These are phyloP conservation scores for Peronospora farinosa DNA, from an alignment of 352 stramenopile species.

Conservation along the genomic window DNA sequence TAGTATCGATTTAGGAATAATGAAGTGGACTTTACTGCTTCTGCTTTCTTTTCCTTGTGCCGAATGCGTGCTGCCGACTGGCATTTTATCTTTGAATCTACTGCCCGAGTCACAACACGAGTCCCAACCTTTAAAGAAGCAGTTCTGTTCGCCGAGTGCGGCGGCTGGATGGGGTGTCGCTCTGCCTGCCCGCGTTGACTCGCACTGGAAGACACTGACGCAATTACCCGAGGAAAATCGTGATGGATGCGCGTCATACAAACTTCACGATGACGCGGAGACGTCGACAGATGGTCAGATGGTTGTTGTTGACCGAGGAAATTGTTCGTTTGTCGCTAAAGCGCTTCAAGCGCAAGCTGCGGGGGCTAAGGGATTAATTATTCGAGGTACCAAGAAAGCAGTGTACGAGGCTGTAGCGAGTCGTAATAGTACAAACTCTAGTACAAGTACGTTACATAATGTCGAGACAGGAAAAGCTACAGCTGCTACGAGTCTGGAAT, in stretches of 20 bases:
- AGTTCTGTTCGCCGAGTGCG: constrained; percentile 50
- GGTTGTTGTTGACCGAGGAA: constrained; percentile 63
- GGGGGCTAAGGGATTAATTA: constrained; percentile 47
- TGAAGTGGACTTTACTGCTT: constrained; percentile 9
- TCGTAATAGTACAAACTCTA: constrained; percentile 36
- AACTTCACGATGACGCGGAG: neutral
- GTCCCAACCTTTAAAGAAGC: constrained; percentile 33
- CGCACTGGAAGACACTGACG: constrained; percentile 46
- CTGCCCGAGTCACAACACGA: constrained; percentile 13
- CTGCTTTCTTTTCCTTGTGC: constrained; percentile 20
- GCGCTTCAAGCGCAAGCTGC: constrained; percentile 43
- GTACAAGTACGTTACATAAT: neutral
- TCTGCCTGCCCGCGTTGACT: constrained; percentile 42
- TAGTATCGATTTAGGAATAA: constrained; percentile 7
- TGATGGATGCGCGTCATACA: constrained; percentile 40
- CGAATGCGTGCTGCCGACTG: constrained; percentile 38
- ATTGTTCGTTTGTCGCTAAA: constrained; percentile 72
- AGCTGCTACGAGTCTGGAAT: neutral
- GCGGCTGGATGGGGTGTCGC: constrained; percentile 50
- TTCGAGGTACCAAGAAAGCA: constrained; percentile 51
- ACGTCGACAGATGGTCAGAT: constrained; percentile 25
- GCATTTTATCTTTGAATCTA: constrained; percentile 37
- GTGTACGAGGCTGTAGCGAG: constrained; percentile 51
- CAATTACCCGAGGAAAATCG: constrained; percentile 32
- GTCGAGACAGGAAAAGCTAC: neutral